These are phyloP conservation scores for Eucalyptus camaldulensis DNA, from an alignment of 345 rosid species.

Conservation along the genomic window DNA sequence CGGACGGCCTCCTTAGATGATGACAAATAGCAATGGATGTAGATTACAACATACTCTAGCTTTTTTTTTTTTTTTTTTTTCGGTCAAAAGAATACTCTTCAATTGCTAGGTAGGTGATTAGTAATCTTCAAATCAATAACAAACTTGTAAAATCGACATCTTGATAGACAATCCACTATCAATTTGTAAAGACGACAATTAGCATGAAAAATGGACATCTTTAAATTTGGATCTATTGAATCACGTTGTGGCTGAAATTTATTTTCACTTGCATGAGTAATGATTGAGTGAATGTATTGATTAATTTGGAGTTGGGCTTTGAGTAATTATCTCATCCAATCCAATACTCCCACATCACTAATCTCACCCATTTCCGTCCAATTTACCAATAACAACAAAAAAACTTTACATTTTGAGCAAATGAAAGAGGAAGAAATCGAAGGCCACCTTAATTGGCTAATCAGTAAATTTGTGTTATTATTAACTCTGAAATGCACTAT, in stretches of 20 bases:
- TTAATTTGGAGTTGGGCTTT: not conserved
- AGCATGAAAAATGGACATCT: accelerated
- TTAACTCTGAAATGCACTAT: not conserved
- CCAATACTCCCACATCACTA: not conserved
- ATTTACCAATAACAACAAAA: not conserved
- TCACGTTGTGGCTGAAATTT: accelerated
- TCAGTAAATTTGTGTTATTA: accelerated
- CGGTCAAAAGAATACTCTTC: too few species aligned
- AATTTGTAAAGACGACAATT: accelerated
- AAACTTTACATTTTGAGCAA: not conserved
- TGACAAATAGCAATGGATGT: not conserved
- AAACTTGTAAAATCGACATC: not conserved
- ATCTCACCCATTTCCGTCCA: not conserved
- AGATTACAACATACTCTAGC: too few species aligned
- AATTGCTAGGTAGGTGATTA: not conserved
- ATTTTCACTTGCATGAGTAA: not conserved
- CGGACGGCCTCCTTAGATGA: not conserved
- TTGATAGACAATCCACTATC: accelerated
- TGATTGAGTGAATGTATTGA: not conserved
- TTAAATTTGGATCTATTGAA: accelerated
- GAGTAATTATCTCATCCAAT: not conserved
- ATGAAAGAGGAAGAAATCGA: accelerated
- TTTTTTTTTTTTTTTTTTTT: too few species aligned
- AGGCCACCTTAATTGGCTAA: not conserved
- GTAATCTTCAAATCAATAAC: not conserved